A percentile compares a stretch with the other conserved stretches of the same genome.
Conservation (phyloP, 768 basidiomycete genomes). For the Termitomyces sp. region DNA sequence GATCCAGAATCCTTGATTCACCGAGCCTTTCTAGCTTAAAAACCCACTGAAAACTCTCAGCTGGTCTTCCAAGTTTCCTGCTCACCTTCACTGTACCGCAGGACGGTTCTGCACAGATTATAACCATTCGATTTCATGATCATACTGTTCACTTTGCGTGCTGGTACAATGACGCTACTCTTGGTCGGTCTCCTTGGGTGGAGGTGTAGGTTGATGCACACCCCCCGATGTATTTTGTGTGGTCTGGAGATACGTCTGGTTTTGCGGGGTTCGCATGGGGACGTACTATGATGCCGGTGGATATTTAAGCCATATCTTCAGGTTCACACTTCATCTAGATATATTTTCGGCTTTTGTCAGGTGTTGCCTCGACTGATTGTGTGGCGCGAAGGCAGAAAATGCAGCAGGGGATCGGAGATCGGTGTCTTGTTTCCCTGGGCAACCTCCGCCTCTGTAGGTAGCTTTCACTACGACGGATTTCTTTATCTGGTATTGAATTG, state of each 20-base stretch:
- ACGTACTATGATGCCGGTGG: slow-evolving; percentile 1
- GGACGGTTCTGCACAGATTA: no score
- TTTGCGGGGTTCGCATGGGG: neutral
- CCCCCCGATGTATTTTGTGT: neutral
- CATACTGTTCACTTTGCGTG: neutral
- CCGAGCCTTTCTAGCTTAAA: neutral
- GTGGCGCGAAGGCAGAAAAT: no score
- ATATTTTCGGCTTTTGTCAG: neutral
- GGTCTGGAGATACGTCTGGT: neutral
- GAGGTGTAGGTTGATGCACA: neutral
- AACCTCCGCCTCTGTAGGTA: no score
- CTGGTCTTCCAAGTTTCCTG: neutral
- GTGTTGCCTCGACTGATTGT: slow-evolving; percentile 9
- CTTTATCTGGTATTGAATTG: no score
- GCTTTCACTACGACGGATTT: no score
- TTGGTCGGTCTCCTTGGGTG: neutral
- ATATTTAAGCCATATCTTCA: neutral
- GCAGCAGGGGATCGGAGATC: no score
- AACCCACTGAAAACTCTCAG: neutral
- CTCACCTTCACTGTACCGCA: neutral
- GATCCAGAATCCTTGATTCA: no score
- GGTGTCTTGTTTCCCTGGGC: no score
- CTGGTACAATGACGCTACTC: neutral
- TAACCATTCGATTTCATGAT: no score
- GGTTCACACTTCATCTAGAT: neutral